Percentiles rank a stretch among this genome's conserved stretches.
Conservation (phyloP, 352 stramenopile species). For the Phytophthora pluvialis region DNA sequence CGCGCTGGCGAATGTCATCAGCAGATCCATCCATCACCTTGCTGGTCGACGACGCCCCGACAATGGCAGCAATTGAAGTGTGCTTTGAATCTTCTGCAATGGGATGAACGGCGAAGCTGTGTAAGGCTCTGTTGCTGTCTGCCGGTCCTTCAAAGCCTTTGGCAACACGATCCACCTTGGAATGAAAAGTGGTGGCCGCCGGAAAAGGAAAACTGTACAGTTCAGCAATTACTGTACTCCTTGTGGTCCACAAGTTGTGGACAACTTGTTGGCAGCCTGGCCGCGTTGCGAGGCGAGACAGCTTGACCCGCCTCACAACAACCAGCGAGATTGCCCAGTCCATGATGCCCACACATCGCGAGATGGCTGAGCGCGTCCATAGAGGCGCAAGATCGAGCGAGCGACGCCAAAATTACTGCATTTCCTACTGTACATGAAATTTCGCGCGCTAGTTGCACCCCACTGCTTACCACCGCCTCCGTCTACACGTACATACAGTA, state of each 20-base stretch:
- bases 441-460: not conserved
- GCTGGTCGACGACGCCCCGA: not conserved
- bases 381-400: slow-evolving; percentile 7
- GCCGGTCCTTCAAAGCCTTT: no score
- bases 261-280: slow-evolving; percentile 3
- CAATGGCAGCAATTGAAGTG: slow-evolving; percentile 13
- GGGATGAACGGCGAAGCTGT: slow-evolving; percentile 5
- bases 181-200: no score
- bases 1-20: slow-evolving; percentile 19
- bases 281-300: no score
- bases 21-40: slow-evolving; percentile 18
- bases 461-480: not conserved
- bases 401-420: slow-evolving; percentile 20
- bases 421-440: slow-evolving; percentile 20
- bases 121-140: slow-evolving; percentile 14
- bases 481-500: not conserved
- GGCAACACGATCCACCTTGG: no score
- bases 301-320: slow-evolving; percentile 3
- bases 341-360: slow-evolving; percentile 15
- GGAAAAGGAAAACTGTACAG: no score
- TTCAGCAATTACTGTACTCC: not conserved
- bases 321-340: not conserved
- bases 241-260: not conserved
- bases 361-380: slow-evolving; percentile 22
- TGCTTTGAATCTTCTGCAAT: slow-evolving; percentile 7